Evolutionary conservation across 2,329 filamentous ascomycete species (phyloP).

Genomic region (Xylaria hypoxylon): DNA sequence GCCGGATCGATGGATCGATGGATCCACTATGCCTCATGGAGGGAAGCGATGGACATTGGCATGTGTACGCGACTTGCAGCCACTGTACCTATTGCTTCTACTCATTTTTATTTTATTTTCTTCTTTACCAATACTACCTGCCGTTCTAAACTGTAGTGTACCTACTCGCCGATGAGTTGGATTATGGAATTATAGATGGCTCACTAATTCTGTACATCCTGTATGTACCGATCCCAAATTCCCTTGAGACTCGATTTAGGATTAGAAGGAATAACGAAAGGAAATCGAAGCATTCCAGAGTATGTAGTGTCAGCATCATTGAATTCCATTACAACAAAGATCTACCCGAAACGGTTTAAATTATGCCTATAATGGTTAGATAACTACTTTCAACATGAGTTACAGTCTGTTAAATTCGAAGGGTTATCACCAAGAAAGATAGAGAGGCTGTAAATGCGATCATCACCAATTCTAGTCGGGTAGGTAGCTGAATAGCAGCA

Average conservation of each 20-base stretch:
- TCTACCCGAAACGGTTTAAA: background rate
- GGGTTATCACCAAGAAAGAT: background rate
- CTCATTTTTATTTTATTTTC: background rate
- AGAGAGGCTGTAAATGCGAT: background rate
- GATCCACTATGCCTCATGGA: background rate
- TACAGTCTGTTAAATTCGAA: background rate
- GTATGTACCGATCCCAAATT: too few species aligned
- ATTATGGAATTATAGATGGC: too few species aligned
- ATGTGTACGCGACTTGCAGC: too few species aligned
- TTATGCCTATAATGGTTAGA: background rate
- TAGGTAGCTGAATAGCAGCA: too few species aligned
- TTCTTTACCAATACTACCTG: slow-evolving; percentile 12
- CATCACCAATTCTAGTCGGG: too few species aligned
- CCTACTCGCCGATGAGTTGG: too few species aligned
- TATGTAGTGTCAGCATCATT: background rate
- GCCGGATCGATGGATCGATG: slow-evolving; percentile 11
- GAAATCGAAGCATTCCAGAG: slow-evolving; percentile 17
- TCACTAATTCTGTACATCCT: too few species aligned
- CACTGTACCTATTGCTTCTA: background rate
- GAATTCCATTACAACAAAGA: background rate
- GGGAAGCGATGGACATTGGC: background rate
- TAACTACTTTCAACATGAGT: background rate
- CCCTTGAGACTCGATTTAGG: too few species aligned
- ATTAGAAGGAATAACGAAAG: background rate
- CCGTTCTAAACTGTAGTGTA: background rate